Percentiles rank a stretch among this genome's conserved stretches.
Conservation (phyloP, 495 filamentous ascomycete species). For the Hypomontagnella submonticulosa region DNA sequence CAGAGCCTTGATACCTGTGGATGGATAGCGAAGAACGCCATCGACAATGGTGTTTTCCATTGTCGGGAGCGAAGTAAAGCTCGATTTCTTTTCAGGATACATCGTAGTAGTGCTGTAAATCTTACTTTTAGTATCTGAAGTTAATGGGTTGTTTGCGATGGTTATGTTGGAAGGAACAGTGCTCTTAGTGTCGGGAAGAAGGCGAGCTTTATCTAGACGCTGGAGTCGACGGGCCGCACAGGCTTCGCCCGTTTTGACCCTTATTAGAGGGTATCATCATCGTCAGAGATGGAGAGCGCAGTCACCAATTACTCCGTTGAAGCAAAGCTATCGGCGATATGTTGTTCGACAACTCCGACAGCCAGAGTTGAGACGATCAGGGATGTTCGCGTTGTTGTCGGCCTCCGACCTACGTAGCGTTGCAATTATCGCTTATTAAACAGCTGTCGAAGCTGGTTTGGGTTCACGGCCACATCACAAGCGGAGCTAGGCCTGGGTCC, state of each 20-base stretch:
- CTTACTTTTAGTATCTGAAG: not conserved
- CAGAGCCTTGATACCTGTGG: constrained; percentile 62
- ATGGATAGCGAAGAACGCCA: constrained; percentile 31
- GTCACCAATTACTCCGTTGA: not conserved
- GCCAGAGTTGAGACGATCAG: not conserved
- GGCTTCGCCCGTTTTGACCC: not conserved
- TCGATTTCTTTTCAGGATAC: not conserved
- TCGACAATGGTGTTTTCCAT: constrained; percentile 19
- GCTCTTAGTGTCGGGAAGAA: not conserved
- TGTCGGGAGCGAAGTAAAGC: not conserved
- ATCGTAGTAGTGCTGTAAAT: not conserved
- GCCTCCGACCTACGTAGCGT: constrained; percentile 11
- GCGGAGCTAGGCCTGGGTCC: not conserved
- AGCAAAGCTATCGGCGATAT: not conserved
- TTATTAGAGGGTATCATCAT: not conserved
- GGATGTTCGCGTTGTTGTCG: constrained; percentile 13
- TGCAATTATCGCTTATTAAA: constrained; percentile 5
- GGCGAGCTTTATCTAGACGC: not conserved
- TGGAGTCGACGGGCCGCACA: not conserved
- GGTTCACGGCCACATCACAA: not conserved
- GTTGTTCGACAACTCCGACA: not conserved
- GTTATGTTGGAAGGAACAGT: not conserved
- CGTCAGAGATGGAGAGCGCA: not conserved
- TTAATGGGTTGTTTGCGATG: not conserved
- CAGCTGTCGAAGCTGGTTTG: too few relatives aligned